Evolutionary conservation across 305 asterid genomes (phyloP).

Genomic region (Ilex paraguariensis): DNA sequence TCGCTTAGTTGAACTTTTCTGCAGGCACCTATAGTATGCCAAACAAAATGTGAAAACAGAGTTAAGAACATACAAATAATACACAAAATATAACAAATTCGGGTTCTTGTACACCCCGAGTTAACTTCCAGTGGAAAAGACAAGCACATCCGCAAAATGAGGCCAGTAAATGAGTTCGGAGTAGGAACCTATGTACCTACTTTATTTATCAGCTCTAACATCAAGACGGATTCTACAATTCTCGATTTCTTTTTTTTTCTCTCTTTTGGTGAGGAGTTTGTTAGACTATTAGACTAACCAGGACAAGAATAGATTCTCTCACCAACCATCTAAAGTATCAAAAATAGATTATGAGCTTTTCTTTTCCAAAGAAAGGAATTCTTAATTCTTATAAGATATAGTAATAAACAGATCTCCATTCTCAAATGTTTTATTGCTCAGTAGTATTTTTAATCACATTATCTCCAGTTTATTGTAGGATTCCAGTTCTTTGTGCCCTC

Average conservation of each 20-base stretch:
- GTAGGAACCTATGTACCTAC: neutral
- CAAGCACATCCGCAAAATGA: neutral
- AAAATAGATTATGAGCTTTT: constrained; percentile 29
- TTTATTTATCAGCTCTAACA: too few relatives aligned
- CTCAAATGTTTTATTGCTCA: constrained; percentile 4
- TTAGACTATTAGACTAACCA: constrained; percentile 49
- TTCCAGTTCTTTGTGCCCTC: neutral
- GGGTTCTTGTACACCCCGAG: constrained; percentile 1
- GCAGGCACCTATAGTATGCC: constrained; percentile 16
- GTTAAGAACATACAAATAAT: neutral
- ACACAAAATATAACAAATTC: neutral
- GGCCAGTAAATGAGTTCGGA: neutral
- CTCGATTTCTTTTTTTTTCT: constrained; percentile 19
- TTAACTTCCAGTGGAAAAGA: constrained; percentile 1
- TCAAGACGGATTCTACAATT: neutral
- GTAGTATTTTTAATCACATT: constrained; percentile 1
- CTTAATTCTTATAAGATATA: constrained; percentile 25
- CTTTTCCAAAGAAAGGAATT: constrained; percentile 19
- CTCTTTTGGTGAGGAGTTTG: constrained; percentile 34
- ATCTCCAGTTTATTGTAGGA: neutral
- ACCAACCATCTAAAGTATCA: constrained; percentile 36
- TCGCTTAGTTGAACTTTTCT: constrained; percentile 2
- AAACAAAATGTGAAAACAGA: constrained; percentile 11
- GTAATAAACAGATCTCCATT: constrained; percentile 7
- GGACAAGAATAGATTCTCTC: constrained; percentile 51